Base-by-base conservation (phyloP, 1,284 basidiomycete species). In the Apiotrichum sp. region DNA sequence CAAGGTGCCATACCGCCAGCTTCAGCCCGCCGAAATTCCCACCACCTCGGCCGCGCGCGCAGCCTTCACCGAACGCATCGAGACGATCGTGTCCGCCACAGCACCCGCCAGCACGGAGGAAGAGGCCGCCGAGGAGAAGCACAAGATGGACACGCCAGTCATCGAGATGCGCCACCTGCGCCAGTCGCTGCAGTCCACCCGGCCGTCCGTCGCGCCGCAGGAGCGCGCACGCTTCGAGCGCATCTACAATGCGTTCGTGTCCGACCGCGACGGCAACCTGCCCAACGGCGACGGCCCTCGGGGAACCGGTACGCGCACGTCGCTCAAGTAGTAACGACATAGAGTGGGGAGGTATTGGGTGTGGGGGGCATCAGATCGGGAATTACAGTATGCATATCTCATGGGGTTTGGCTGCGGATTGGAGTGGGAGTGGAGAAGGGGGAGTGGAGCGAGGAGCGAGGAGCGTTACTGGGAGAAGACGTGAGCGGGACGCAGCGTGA, bases 141-240 rank as follows among this genome's bases (percentile, higher is more conserved):
- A 52, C 16, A 55, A 50, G 35, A 31, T 52, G 14, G 16, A 42
- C 14, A 59, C 77, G 67, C 74, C 77, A 3, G 55, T 71, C 35
- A 76, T 79, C 34, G 65, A 72, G 42, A 65, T 76, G 9, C 55
- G 63, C 31, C 84, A 95, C 71, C 77, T 96, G 52, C 75, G 78
- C 9, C 78, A 79, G 41, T 86, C 85, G 10, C 73, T 95, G n/a
- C 74, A 80, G 63, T 82, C 81, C 3, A 87, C 85, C 33, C 80
- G 86, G 42, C 87, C 92, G 1, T 95, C 90, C 1, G 87, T 96
- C n/a, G 83, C 91, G 0, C 65, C 72, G 0, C 82, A 86, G 50
- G 92, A 96, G 70, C 78, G 84, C 11, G 69, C 66, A 11, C 80
- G 89, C 29, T 78, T 96, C 42, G 79, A 80, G 46, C 77, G 79